Evolutionary conservation across 2,329 filamentous ascomycete species (phyloP).

Genomic region (Fusarium armeniacum): DNA sequence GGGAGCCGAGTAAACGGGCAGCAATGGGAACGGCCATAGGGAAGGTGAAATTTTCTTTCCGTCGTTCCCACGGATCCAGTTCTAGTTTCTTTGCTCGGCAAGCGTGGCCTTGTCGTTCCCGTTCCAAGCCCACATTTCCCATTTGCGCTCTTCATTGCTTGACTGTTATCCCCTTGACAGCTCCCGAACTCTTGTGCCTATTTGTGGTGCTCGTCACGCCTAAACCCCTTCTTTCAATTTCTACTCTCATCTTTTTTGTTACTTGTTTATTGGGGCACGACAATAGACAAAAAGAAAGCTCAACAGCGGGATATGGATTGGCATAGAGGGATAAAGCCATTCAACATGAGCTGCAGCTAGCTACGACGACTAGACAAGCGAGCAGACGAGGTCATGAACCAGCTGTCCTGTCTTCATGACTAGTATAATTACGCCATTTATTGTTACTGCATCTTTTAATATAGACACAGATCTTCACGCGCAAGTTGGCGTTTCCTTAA

Average conservation of each 20-base stretch:
- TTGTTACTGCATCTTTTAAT: slow-evolving; percentile 21
- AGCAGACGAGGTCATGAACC: slow-evolving; percentile 23
- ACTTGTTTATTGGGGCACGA: slow-evolving; percentile 35
- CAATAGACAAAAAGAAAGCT: slow-evolving; percentile 46
- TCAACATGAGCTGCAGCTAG: slow-evolving; percentile 55
- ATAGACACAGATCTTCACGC: slow-evolving; percentile 19
- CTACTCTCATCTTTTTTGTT: slow-evolving; percentile 14
- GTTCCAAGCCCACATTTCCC: slow-evolving; percentile 15
- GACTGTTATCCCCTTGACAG: slow-evolving; percentile 2
- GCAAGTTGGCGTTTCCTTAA: slow-evolving; percentile 4
- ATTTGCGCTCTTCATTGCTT: slow-evolving; percentile 9
- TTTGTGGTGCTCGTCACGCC: slow-evolving; percentile 5
- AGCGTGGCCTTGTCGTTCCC: slow-evolving; percentile 23
- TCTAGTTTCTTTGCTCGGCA: slow-evolving; percentile 33
- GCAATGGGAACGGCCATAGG: slow-evolving; percentile 34
- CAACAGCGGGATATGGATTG: slow-evolving; percentile 46
- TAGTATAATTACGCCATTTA: slow-evolving; percentile 28
- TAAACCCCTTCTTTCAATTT: slow-evolving; percentile 9
- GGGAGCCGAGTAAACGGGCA: slow-evolving; percentile 21
- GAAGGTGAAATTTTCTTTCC: slow-evolving; percentile 23
- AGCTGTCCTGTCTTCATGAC: slow-evolving; percentile 25
- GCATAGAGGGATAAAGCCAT: slow-evolving; percentile 49
- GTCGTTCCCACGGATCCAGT: slow-evolving; percentile 24
- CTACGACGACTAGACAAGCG: slow-evolving; percentile 30
- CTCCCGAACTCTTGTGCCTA: slow-evolving; percentile 1